Percentiles rank a stretch among this genome's conserved stretches.
These are phyloP conservation scores for Nicotiana knightiana DNA, from an alignment of 257 asterid genomes.

Conservation along the genomic window DNA sequence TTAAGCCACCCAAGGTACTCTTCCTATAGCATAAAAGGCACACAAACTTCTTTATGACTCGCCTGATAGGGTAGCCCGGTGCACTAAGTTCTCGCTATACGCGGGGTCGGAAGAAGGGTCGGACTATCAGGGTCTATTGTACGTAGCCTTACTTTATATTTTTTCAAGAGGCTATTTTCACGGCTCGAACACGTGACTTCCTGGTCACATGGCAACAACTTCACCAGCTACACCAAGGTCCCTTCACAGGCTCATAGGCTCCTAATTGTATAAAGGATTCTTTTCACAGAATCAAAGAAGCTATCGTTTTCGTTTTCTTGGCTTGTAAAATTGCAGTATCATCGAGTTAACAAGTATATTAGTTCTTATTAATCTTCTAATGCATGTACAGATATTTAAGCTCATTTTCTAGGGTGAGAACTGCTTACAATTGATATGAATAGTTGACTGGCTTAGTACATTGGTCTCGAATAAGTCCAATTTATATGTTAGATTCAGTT, in stretches of 20 bases:
- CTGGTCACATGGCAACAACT: no score
- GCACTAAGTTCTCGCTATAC: no score
- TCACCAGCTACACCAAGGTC: no score
- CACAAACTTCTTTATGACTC: neutral
- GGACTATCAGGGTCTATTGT: no score
- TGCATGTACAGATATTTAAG: neutral
- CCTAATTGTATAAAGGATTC: neutral
- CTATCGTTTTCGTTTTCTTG: neutral
- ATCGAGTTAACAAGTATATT: neutral
- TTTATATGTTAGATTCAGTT: neutral
- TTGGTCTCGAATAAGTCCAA: neutral
- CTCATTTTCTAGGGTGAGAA: neutral
- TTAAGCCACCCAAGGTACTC: constrained; percentile 18
- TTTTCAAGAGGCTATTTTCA: no score
- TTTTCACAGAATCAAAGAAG: neutral
- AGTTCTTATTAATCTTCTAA: neutral
- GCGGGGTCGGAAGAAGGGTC: no score
- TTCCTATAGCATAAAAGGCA: neutral
- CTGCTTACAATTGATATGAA: neutral
- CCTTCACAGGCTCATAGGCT: neutral
- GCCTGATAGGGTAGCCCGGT: neutral
- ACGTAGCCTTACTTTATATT: no score
- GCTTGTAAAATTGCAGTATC: neutral
- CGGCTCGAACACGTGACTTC: no score
- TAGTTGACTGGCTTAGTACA: neutral